phyloP scores from a whole-genome alignment of 2,329 filamentous ascomycete species.

The Stachybotrys chartarum region DNA sequence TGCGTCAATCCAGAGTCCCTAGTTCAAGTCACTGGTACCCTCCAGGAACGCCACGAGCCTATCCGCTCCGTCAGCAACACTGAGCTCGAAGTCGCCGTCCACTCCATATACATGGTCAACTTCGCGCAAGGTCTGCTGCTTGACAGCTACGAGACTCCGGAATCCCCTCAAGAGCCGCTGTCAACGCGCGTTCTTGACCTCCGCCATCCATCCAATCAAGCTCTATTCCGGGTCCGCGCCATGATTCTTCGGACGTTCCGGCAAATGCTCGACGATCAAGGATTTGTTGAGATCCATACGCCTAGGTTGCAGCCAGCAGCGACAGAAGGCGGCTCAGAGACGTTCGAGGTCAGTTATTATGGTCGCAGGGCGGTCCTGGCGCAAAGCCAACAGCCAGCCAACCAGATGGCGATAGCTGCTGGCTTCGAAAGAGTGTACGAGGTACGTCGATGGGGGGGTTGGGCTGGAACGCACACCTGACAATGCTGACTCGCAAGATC shows the following conservation, averaged over 20 bases:
- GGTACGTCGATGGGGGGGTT: too few species aligned
- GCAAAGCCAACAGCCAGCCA: constrained; percentile 85
- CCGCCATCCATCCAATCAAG: constrained; percentile 75
- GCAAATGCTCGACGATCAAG: constrained; percentile 61
- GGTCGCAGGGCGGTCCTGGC: constrained; percentile 79
- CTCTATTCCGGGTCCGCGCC: constrained; percentile 81
- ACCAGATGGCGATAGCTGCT: constrained; percentile 86
- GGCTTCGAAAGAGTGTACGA: constrained; percentile 89
- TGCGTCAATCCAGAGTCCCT: constrained; percentile 73
- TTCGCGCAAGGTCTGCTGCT: constrained; percentile 40
- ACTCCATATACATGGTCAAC: constrained; percentile 44
- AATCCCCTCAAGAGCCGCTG: constrained; percentile 60
- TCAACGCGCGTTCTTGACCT: constrained; percentile 77
- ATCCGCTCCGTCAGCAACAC: constrained; percentile 71
- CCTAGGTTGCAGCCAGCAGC: constrained; percentile 86
- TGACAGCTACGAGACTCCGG: constrained; percentile 56
- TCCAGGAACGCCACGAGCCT: constrained; percentile 67
- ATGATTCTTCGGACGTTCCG: constrained; percentile 77
- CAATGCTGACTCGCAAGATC: too few species aligned
- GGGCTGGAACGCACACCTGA: too few species aligned
- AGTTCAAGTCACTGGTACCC: constrained; percentile 65
- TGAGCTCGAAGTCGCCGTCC: constrained; percentile 67
- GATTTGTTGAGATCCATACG: constrained; percentile 89
- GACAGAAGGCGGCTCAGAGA: constrained; percentile 84
- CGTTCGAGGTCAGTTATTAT: constrained; percentile 91